Base-by-base conservation (phyloP, 192 early-diverging fungal species). In the Coemansia sp. region DNA sequence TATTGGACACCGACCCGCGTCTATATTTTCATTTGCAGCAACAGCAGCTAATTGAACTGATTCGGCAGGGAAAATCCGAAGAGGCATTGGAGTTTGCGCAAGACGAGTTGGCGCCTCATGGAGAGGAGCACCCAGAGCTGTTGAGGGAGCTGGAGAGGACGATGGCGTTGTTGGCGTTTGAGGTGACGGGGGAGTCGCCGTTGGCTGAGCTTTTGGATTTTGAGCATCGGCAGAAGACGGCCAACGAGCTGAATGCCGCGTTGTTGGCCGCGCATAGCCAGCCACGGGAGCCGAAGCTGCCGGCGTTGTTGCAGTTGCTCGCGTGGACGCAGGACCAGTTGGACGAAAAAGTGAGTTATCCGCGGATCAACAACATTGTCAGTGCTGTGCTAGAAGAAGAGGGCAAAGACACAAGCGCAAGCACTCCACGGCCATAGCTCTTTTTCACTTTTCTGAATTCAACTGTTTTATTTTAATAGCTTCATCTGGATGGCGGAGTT, bases 101-200 rank as follows among this genome's bases (percentile, higher is more conserved):
- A 66, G 96, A 97, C 41, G 96, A 98, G 73, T 81, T 99, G 74
- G 96, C 96, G 13, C 93, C 96, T n/a, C 87, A 93, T 26, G 97
- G 96, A 4, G 96, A 98, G 76, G 94, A 98, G 68, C 93, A 76
- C 79, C 94, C 96, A 8, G 97, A 98, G 74, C 91, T 99, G 79
- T 68, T 99, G 39, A 83, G 90, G 24, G 97, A 99, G 68, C 76
- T 99, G 41, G 97, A 99, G 65, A 83, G 87, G 32, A 97, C 96
- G 10, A 98, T 99, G 96, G 91, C 96, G 2, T 78, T 99, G 56
- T 81, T 99, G 50, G 97, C 94, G 5, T 99, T 99, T 79, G 93
- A 97, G 24, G 75, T 88, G 48, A 75, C 67, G 18, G 64, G 66
- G 0, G 61, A 74, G 16, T 62, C 64, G 55, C 94, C 97, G 20